These are phyloP conservation scores for Smittium culicis DNA, from an alignment of 371 early-diverging fungal species.

Conservation along the genomic window DNA sequence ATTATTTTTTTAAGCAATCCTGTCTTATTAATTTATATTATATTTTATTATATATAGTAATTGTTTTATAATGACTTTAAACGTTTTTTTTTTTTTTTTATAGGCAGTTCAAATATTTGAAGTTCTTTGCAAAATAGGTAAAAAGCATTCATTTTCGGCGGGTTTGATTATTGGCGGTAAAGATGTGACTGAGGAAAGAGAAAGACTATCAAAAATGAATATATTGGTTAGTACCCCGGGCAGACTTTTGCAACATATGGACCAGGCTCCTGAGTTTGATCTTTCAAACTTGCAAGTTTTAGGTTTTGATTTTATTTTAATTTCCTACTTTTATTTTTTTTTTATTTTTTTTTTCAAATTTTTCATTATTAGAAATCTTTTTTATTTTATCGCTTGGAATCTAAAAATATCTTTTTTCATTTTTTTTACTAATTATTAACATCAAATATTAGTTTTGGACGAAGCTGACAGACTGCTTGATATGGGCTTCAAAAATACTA, in stretches of 20 bases:
- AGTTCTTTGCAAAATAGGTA: slow-evolving; percentile 77
- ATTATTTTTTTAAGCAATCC: no score
- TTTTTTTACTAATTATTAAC: no score
- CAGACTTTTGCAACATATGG: slow-evolving; percentile 93
- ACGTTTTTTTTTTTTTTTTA: slow-evolving; percentile 10
- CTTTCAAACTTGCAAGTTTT: slow-evolving; percentile 71
- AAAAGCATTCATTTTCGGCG: slow-evolving; percentile 74
- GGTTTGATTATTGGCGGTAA: slow-evolving; percentile 96
- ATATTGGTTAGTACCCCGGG: slow-evolving; percentile 97
- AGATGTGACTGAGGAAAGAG: slow-evolving; percentile 77
- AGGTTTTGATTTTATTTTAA: slow-evolving; percentile 2
- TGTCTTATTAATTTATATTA: no score
- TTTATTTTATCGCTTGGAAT: neutral
- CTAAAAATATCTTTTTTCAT: no score
- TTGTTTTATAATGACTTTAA: no score
- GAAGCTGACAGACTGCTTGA: slow-evolving; percentile 96
- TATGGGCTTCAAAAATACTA: slow-evolving; percentile 85
- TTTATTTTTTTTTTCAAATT: neutral
- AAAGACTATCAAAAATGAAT: slow-evolving; percentile 74
- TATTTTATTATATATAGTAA: no score
- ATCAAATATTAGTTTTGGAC: slow-evolving; percentile 75
- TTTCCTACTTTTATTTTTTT: neutral
- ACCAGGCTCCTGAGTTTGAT: slow-evolving; percentile 81
- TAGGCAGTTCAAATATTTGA: slow-evolving; percentile 84
- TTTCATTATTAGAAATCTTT: no score